These are phyloP conservation scores for Suillus plorans DNA, from an alignment of 768 basidiomycete species.

Conservation along the genomic window DNA sequence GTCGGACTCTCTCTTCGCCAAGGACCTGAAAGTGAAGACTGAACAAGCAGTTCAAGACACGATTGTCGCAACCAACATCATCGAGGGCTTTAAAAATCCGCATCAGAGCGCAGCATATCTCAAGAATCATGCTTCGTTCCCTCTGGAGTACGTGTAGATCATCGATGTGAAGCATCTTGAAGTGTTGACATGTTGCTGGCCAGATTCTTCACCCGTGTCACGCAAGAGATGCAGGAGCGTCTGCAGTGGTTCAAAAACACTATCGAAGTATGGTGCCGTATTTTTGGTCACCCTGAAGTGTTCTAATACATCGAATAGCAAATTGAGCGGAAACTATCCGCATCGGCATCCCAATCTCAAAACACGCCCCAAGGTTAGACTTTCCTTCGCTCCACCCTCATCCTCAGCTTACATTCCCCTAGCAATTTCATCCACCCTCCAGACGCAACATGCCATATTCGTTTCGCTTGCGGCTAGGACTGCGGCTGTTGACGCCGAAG, in stretches of 20 bases:
- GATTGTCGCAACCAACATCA: slow-evolving; percentile 70
- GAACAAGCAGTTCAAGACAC: slow-evolving; percentile 81
- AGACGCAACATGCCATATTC: slow-evolving; percentile 78
- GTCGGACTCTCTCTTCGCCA: slow-evolving; percentile 63
- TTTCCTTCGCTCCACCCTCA: neutral
- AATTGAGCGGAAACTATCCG: slow-evolving; percentile 81
- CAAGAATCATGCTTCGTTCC: slow-evolving; percentile 80
- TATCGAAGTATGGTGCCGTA: slow-evolving; percentile 55
- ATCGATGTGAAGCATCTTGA: neutral
- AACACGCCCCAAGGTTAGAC: slow-evolving; percentile 70
- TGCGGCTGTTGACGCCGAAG: slow-evolving; percentile 67
- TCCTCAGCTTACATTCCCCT: slow-evolving; percentile 11
- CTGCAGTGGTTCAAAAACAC: slow-evolving; percentile 78
- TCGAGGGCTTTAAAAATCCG: slow-evolving; percentile 77
- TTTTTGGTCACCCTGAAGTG: neutral
- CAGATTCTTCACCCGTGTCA: slow-evolving; percentile 74
- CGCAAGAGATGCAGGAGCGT: slow-evolving; percentile 69
- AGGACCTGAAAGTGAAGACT: slow-evolving; percentile 71
- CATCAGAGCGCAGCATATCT: slow-evolving; percentile 69
- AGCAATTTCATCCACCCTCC: slow-evolving; percentile 76
- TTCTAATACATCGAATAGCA: slow-evolving; percentile 15
- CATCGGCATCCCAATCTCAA: slow-evolving; percentile 61
- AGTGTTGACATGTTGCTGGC: neutral
- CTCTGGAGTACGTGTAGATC: slow-evolving; percentile 59
- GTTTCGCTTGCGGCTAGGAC: slow-evolving; percentile 76